Conservation (phyloP, 2,329 filamentous ascomycete species). For the Aureobasidium sp. region DNA sequence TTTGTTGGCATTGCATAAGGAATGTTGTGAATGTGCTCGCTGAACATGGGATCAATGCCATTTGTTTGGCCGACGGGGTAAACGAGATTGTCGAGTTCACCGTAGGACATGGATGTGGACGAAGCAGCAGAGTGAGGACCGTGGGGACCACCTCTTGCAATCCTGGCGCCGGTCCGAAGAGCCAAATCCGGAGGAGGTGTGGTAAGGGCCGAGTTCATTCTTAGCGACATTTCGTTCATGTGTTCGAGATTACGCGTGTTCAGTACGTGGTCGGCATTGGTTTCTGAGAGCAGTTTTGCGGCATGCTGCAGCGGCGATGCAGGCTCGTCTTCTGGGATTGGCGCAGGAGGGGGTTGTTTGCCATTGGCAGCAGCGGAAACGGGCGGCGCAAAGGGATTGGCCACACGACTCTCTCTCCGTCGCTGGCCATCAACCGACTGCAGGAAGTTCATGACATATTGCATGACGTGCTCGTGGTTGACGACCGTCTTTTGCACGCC, state of each 20-base stretch:
- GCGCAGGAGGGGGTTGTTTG: constrained; percentile 30
- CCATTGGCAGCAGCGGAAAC: constrained; percentile 17
- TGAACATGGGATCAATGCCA: constrained; percentile 89
- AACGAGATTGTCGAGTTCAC: constrained; percentile 62
- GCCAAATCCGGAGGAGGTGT: constrained; percentile 48
- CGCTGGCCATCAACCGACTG: constrained; percentile 56
- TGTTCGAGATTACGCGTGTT: constrained; percentile 57
- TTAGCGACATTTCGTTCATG: constrained; percentile 50
- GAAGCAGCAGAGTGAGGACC: constrained; percentile 37
- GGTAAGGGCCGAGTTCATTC: constrained; percentile 46
- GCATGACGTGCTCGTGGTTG: constrained; percentile 62
- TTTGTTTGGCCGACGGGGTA: constrained; percentile 87
- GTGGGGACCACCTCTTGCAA: constrained; percentile 35
- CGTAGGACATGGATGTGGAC: constrained; percentile 45
- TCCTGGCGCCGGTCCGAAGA: constrained; percentile 34
- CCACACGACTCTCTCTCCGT: constrained; percentile 49
- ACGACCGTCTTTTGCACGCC: constrained; percentile 61
- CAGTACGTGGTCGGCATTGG: constrained; percentile 55
- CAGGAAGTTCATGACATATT: constrained; percentile 60
- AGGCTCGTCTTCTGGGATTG: constrained; percentile 47
- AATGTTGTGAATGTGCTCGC: constrained; percentile 89
- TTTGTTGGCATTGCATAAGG: constrained; percentile 72
- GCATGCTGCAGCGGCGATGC: constrained; percentile 61
- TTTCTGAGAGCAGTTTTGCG: constrained; percentile 55
- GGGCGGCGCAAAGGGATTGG: constrained; percentile 29